Percentiles rank a stretch among this genome's conserved stretches.
phyloP scores from a whole-genome alignment of 441 rosid species.

The Jatropha podagrica region DNA sequence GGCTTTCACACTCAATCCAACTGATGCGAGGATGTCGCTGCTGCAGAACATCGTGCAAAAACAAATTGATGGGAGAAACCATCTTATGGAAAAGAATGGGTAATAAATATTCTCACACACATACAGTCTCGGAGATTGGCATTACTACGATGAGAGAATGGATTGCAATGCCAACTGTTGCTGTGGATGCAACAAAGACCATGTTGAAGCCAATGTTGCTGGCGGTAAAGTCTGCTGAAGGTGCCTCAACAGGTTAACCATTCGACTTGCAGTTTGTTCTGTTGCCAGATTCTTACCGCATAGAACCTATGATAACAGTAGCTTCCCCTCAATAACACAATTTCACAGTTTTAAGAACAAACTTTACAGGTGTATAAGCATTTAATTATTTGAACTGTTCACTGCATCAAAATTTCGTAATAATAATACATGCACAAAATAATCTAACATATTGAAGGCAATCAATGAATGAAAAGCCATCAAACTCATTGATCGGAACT shows the following conservation, averaged over 20 bases:
- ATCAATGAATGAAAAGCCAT: too few relatives aligned
- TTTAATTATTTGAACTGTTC: too few relatives aligned
- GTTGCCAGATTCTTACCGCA: slow-evolving; percentile 87
- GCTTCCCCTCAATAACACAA: not conserved
- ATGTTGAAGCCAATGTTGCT: slow-evolving; percentile 76
- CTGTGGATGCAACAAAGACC: slow-evolving; percentile 91
- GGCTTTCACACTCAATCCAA: slow-evolving; percentile 34
- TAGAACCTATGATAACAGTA: slow-evolving; percentile 49
- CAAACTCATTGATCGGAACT: too few relatives aligned
- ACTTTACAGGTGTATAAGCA: not conserved
- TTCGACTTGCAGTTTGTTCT: slow-evolving; percentile 74
- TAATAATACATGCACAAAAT: too few relatives aligned
- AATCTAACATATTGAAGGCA: too few relatives aligned
- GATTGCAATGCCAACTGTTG: slow-evolving; percentile 89
- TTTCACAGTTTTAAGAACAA: not conserved
- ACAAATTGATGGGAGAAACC: slow-evolving; percentile 20
- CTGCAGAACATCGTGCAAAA: slow-evolving; percentile 18
- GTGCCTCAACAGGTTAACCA: slow-evolving; percentile 76
- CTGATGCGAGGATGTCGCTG: slow-evolving; percentile 29
- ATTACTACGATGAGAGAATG: slow-evolving; percentile 67
- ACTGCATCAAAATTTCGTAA: not conserved
- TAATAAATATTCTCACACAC: slow-evolving; percentile 33
- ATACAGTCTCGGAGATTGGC: slow-evolving; percentile 17
- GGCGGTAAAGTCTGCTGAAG: slow-evolving; percentile 96
- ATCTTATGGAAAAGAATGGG: slow-evolving; percentile 40